Evolutionary conservation across 1,139 yeast genomes (phyloP), one percentile per base, ranked within the genome.

Genomic region (Zygosaccharomyces pseudobailii): DNA sequence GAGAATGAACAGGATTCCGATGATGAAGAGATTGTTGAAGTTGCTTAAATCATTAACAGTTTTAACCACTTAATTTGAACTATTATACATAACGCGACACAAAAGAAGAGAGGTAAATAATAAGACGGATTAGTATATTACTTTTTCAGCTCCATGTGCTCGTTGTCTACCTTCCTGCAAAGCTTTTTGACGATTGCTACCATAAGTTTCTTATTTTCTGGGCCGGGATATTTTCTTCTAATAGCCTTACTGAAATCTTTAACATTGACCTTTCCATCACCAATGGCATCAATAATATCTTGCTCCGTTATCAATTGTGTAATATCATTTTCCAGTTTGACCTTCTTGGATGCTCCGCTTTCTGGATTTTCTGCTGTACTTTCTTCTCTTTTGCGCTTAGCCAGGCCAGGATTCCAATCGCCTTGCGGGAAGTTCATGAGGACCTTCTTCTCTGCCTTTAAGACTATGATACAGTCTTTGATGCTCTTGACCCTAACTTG

Each of bases 341-440:
- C 36, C 30, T 51, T 57, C 30, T 57, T 50, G 7, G 45, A 42
- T 7, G 43, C 40, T 2, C 33, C 33, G 8, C 46, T 19, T 19
- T 47, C 49, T 13, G 46, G 25, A 9, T 40, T 21, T n/a, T 50
- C 47, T 31, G 55, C 38, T 5, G 47, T 43, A 20, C 37, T 47
- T 30, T 49, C 54, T 37, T 66, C 72, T 36, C 70, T 52, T 56
- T 73, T 76, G 45, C 79, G 64, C 61, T 70, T 76, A 56, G 77
- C 74, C 3, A 78, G 79, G 43, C 71, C 71, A 25, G 96, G 92
- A 62, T 84, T 83, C 96, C 97, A 89, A 42, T 82, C 86, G 19
- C 95, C 95, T 23, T 67, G 70, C 4, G 94, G 94, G 68, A 88
- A 88, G 39, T 77, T 77, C n/a, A 69, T 66, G 50, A 89, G 72